Percentiles rank a stretch among this genome's conserved stretches.
Evolutionary conservation across 805 yeast species (phyloP).

Genomic region (Saccharomycopsis oosterbeekiorum): DNA sequence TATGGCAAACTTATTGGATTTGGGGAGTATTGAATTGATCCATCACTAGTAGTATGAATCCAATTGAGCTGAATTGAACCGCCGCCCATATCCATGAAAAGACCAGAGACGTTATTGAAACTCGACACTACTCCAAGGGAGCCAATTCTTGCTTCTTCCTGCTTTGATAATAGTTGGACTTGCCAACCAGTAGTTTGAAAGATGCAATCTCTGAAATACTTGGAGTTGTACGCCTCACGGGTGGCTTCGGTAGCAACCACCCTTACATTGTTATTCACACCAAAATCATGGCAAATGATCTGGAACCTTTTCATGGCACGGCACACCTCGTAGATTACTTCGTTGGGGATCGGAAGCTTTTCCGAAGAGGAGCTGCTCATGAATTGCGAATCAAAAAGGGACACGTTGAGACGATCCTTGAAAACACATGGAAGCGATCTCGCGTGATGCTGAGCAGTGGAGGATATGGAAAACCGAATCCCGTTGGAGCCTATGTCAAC

Average conservation of each 20-base stretch:
- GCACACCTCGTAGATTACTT: constrained; percentile 48
- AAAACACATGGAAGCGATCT: constrained; percentile 70
- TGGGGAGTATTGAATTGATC: constrained; percentile 43
- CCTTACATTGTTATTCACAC: constrained; percentile 52
- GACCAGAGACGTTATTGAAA: constrained; percentile 53
- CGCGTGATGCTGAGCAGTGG: constrained; percentile 59
- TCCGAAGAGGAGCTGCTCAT: constrained; percentile 27
- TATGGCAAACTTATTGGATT: constrained; percentile 59
- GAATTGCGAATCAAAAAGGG: constrained; percentile 54
- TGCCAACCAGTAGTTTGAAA: constrained; percentile 56
- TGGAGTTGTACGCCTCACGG: constrained; percentile 56
- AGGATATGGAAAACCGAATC: constrained; percentile 60
- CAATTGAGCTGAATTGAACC: constrained; percentile 63
- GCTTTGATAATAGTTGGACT: constrained; percentile 48
- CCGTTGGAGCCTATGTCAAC: constrained; percentile 77
- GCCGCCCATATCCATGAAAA: constrained; percentile 68
- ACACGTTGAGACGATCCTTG: constrained; percentile 63
- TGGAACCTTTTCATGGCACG: constrained; percentile 59
- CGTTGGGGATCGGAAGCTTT: constrained; percentile 46
- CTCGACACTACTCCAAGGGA: constrained; percentile 70
- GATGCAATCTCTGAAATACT: constrained; percentile 47
- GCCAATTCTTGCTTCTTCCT: constrained; percentile 58
- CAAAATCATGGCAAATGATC: constrained; percentile 63
- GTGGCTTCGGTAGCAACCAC: constrained; percentile 72
- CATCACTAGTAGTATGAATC: constrained; percentile 44